phyloP scores from a whole-genome alignment of 257 asterid genomes.

The Marsdenia floribunda region DNA sequence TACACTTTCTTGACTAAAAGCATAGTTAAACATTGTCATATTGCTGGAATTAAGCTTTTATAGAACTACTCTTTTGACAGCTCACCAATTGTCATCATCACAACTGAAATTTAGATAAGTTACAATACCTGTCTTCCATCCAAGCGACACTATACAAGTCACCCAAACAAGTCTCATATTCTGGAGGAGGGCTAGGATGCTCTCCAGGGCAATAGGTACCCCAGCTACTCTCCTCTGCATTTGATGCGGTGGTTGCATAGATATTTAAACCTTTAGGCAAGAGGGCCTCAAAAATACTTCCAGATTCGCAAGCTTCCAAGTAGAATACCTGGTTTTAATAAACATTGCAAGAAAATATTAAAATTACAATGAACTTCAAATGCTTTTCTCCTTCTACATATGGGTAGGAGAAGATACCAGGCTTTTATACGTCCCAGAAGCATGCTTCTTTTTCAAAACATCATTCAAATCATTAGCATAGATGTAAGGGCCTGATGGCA shows the following conservation, averaged over 20 bases:
- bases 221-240: conserved; percentile 94
- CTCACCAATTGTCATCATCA: neutral
- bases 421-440: conserved; percentile 80
- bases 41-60: neutral
- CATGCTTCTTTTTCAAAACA: conserved; percentile 67
- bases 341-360: conserved; percentile 11
- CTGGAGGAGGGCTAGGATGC: conserved; percentile 76
- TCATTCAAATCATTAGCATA: conserved; percentile 66
- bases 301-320: conserved; percentile 95
- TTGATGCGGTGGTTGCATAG: conserved; percentile 95
- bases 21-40: neutral
- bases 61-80: neutral
- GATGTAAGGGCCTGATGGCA: conserved; percentile 71
- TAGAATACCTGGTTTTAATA: conserved; percentile 58
- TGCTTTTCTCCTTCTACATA: neutral
- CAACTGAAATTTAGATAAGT: conserved; percentile 1
- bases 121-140: conserved; percentile 92
- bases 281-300: conserved; percentile 96
- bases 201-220: conserved; percentile 98
- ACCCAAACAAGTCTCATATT: conserved; percentile 88
- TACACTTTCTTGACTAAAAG: no score
- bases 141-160: conserved; percentile 93
- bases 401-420: conserved; percentile 43
- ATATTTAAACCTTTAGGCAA: conserved; percentile 79
- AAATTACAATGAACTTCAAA: conserved; percentile 7